A percentile compares a stretch with the other conserved stretches of the same genome.
phyloP scores from a whole-genome alignment of 164 flowering plant species.

The Paratinospora sagittata region DNA sequence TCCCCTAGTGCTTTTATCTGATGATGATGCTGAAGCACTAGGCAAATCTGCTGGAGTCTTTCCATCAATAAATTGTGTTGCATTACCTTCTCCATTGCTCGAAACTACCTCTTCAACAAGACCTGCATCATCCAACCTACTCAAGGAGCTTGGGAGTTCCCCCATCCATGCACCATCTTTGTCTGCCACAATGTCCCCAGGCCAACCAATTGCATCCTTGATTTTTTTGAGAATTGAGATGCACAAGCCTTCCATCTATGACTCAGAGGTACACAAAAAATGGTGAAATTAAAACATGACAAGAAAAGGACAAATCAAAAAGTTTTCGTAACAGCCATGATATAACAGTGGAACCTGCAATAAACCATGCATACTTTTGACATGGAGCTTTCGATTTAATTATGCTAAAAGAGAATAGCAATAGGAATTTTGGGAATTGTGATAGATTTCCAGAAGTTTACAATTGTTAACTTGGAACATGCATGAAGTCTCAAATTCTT shows the following conservation, averaged over 20 bases:
- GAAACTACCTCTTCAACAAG: constrained; percentile 17
- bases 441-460: no score
- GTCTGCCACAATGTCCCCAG: constrained; percentile 43
- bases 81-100: constrained; percentile 15
- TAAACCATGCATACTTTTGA: not conserved
- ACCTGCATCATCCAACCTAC: constrained; percentile 14
- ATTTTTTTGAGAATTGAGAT: constrained; percentile 43
- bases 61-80: constrained; percentile 10
- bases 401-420: not conserved
- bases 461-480: no score
- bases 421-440: no score
- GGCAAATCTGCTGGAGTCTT: not conserved
- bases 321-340: not conserved
- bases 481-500: no score
- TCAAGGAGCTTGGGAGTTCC: constrained; percentile 55
- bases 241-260: constrained; percentile 58
- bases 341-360: not conserved
- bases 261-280: constrained; percentile 10
- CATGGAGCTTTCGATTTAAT: no score
- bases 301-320: not conserved
- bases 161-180: constrained; percentile 73
- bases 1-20: constrained; percentile 27
- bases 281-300: not conserved
- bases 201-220: constrained; percentile 58
- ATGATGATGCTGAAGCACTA: not conserved